A percentile compares a stretch with the other conserved stretches of the same genome.
phyloP scores from a whole-genome alignment of 768 basidiomycete genomes.

The Mycena galopus region DNA sequence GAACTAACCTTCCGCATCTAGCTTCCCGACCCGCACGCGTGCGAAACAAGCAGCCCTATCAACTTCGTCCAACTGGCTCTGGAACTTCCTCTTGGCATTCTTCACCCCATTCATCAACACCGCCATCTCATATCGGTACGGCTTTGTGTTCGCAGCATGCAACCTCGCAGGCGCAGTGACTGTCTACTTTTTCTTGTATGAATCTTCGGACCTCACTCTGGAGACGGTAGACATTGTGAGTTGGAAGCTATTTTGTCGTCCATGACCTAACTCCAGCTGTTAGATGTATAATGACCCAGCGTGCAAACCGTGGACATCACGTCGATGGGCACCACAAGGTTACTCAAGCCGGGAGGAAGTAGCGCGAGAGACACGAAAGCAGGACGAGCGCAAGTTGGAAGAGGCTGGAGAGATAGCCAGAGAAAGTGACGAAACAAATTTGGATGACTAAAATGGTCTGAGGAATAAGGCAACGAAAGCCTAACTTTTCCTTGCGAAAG shows the following conservation, averaged over 20 bases:
- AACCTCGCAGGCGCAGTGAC: slow-evolving; percentile 71
- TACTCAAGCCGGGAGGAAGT: slow-evolving; percentile 45
- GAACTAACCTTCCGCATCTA: slow-evolving; percentile 25
- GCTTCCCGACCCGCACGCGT: slow-evolving; percentile 77
- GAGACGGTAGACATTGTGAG: slow-evolving; percentile 72
- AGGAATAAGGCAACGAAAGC: slow-evolving; percentile 24
- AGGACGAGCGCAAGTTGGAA: slow-evolving; percentile 29
- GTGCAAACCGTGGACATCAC: slow-evolving; percentile 77
- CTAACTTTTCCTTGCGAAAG: slow-evolving; percentile 22
- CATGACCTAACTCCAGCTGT: neutral
- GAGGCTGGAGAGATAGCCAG: slow-evolving; percentile 21
- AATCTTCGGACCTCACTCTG: slow-evolving; percentile 74
- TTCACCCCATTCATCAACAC: slow-evolving; percentile 81
- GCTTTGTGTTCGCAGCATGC: slow-evolving; percentile 80
- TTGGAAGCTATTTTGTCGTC: slow-evolving; percentile 26
- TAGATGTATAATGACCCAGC: slow-evolving; percentile 75
- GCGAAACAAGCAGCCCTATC: slow-evolving; percentile 79
- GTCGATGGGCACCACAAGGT: slow-evolving; percentile 71
- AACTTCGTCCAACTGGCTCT: slow-evolving; percentile 75
- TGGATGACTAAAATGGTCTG: slow-evolving; percentile 22
- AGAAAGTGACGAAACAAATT: slow-evolving; percentile 23
- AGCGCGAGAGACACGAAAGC: slow-evolving; percentile 25
- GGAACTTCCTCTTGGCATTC: slow-evolving; percentile 81
- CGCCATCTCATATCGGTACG: slow-evolving; percentile 71
- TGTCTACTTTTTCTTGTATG: slow-evolving; percentile 83